phyloP scores from a whole-genome alignment of 1,284 basidiomycete species.

The Gymnopus androsaceus region DNA sequence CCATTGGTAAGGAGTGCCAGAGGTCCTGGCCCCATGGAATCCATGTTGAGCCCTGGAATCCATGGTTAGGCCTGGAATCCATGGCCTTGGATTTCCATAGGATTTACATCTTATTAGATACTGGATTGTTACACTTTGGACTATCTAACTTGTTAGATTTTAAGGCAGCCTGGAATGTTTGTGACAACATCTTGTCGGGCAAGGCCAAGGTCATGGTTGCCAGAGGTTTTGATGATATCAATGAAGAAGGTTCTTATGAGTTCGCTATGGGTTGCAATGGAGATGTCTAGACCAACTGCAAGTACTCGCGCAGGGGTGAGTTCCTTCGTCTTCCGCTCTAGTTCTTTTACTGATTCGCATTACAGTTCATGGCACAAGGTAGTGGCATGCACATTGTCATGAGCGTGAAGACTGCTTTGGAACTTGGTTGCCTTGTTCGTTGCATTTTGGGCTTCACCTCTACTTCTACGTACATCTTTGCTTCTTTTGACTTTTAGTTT shows the following conservation, averaged over 20 bases:
- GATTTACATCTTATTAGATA: no score
- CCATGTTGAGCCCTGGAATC: no score
- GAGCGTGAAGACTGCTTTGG: conserved; percentile 95
- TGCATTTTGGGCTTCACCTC: conserved; percentile 95
- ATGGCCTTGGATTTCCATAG: no score
- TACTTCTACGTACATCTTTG: conserved; percentile 80
- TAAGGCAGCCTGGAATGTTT: no score
- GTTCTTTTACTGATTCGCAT: conserved; percentile 18
- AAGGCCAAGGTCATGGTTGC: conserved; percentile 99
- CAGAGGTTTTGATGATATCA: conserved; percentile 97
- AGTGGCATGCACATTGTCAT: conserved; percentile 96
- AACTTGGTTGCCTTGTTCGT: conserved; percentile 92
- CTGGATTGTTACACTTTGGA: no score
- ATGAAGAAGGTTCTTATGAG: conserved; percentile 96
- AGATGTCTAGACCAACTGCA: conserved; percentile 98
- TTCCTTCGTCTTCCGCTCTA: conserved; percentile 14
- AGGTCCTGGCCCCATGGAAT: no score
- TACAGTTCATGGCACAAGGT: conserved; percentile 93
- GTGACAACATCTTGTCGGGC: conserved; percentile 85
- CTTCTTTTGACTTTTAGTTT: neutral
- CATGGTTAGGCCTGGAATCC: no score
- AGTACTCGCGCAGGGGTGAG: conserved; percentile 89
- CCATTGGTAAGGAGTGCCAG: no score
- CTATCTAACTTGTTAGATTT: no score
- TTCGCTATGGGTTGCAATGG: conserved; percentile 95